These are phyloP conservation scores for Kazachstania bromeliacearum DNA, from an alignment of 805 yeast species.

Conservation along the genomic window DNA sequence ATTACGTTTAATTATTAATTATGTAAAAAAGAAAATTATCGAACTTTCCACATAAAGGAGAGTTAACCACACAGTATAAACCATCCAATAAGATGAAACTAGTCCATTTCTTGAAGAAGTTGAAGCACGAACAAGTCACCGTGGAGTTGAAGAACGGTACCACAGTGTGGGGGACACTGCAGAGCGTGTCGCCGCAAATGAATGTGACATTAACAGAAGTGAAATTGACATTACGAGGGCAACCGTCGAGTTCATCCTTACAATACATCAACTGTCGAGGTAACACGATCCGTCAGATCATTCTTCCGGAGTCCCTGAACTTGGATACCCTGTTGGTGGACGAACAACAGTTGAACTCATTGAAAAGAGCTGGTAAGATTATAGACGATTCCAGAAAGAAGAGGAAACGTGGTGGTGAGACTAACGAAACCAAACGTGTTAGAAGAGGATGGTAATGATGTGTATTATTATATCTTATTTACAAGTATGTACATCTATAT, in stretches of 20 bases:
- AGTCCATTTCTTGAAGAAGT: constrained; percentile 61
- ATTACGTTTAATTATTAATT: too few species aligned
- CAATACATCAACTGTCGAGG: constrained; percentile 84
- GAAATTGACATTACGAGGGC: constrained; percentile 50
- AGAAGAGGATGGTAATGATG: constrained; percentile 26
- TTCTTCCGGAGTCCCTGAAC: constrained; percentile 79
- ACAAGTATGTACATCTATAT: not conserved
- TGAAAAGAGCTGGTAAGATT: constrained; percentile 24
- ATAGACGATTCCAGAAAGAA: constrained; percentile 14
- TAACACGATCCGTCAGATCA: constrained; percentile 72
- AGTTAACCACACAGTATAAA: not conserved
- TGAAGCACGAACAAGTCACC: constrained; percentile 78
- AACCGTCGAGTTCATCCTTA: constrained; percentile 30
- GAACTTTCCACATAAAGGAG: too few species aligned
- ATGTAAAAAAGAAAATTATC: too few species aligned
- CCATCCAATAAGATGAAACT: constrained; percentile 20
- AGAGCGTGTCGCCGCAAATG: constrained; percentile 85
- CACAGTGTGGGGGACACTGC: constrained; percentile 71
- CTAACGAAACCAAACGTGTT: constrained; percentile 23
- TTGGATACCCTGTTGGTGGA: constrained; percentile 54
- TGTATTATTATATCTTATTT: not conserved
- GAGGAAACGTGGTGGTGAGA: too few species aligned
- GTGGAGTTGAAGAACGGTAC: constrained; percentile 90
- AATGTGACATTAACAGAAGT: constrained; percentile 75
- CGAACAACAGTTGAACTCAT: constrained; percentile 19